These are phyloP conservation scores for Pogostemon cablin DNA, from an alignment of 257 asterid genomes.

Conservation along the genomic window DNA sequence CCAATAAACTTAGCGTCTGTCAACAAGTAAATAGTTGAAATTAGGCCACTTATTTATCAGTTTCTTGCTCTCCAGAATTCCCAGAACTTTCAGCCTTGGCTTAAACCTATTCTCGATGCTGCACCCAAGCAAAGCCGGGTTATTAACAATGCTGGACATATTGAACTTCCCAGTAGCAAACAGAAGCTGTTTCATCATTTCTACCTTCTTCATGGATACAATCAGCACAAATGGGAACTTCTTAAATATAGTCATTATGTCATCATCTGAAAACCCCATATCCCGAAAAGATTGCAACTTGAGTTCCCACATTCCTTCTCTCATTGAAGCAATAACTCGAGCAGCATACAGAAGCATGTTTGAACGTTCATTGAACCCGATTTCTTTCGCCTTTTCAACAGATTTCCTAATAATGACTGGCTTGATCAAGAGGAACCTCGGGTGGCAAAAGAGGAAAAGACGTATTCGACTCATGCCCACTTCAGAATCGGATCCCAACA, in stretches of 20 bases:
- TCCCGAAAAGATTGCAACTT: slow-evolving; percentile 27
- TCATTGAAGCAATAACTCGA: background rate
- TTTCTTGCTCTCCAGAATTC: slow-evolving; percentile 22
- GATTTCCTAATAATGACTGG: background rate
- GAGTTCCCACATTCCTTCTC: background rate
- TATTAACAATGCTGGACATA: slow-evolving; percentile 25
- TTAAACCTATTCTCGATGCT: slow-evolving; percentile 43
- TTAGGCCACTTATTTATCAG: slow-evolving; percentile 29
- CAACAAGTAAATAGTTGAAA: background rate
- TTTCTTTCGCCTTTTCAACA: background rate
- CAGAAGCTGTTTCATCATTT: slow-evolving; percentile 11
- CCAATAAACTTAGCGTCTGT: slow-evolving; percentile 26
- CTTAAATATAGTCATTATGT: slow-evolving; percentile 8
- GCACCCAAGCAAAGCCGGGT: slow-evolving; percentile 31
- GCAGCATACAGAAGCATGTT: background rate
- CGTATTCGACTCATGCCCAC: background rate
- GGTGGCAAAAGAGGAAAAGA: fast-evolving
- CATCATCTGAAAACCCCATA: slow-evolving; percentile 44
- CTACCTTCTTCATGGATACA: slow-evolving; percentile 19
- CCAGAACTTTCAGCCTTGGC: slow-evolving; percentile 38
- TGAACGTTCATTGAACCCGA: background rate
- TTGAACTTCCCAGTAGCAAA: slow-evolving; percentile 36
- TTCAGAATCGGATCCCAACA: slow-evolving; percentile 9
- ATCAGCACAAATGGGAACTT: slow-evolving; percentile 35
- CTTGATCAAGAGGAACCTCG: background rate